Percentiles rank a stretch among this genome's conserved stretches.
Conservation (phyloP, 1,284 basidiomycete genomes). For the Schizopora paradoxa region DNA sequence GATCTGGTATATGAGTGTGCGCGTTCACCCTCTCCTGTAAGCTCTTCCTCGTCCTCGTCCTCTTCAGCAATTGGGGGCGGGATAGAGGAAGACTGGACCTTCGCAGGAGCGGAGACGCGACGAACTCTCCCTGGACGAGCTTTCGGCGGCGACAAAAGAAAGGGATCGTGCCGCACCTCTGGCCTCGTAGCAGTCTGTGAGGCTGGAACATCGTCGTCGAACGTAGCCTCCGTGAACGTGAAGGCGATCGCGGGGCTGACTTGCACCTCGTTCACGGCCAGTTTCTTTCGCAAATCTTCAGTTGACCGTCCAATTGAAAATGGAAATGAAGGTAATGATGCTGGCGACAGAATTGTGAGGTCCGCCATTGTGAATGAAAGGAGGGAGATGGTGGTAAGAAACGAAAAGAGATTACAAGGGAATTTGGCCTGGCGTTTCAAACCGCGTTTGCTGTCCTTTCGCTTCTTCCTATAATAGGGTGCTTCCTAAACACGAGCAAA, state of each 20-base stretch:
- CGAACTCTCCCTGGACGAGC: conserved; percentile 25
- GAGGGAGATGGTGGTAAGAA: conserved; percentile 1
- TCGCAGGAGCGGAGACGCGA: conserved; percentile 16
- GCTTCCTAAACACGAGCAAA: too few species aligned
- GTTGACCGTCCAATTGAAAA: conserved; percentile 1
- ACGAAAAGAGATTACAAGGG: conserved; percentile 2
- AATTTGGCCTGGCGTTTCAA: too few species aligned
- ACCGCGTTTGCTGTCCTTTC: too few species aligned
- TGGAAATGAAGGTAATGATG: conserved; percentile 7
- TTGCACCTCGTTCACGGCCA: too few species aligned
- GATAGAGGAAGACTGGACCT: conserved; percentile 22
- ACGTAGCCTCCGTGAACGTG: conserved; percentile 1
- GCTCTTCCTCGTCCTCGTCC: conserved; percentile 13
- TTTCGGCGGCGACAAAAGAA: conserved; percentile 45
- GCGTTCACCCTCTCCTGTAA: conserved; percentile 23
- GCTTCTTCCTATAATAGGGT: too few species aligned
- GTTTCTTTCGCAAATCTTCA: conserved; percentile 6
- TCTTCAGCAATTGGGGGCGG: conserved; percentile 25
- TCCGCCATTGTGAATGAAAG: conserved; percentile 10
- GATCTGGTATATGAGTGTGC: conserved; percentile 26
- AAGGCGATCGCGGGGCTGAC: too few species aligned
- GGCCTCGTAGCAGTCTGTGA: conserved; percentile 7
- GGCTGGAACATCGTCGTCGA: conserved; percentile 9
- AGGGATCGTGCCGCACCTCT: conserved; percentile 17
- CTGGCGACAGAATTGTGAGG: conserved; percentile 16